Percentiles rank a stretch among this genome's conserved stretches.
Evolutionary conservation across 495 filamentous ascomycete species (phyloP).

Genomic region (Viridothelium virens): DNA sequence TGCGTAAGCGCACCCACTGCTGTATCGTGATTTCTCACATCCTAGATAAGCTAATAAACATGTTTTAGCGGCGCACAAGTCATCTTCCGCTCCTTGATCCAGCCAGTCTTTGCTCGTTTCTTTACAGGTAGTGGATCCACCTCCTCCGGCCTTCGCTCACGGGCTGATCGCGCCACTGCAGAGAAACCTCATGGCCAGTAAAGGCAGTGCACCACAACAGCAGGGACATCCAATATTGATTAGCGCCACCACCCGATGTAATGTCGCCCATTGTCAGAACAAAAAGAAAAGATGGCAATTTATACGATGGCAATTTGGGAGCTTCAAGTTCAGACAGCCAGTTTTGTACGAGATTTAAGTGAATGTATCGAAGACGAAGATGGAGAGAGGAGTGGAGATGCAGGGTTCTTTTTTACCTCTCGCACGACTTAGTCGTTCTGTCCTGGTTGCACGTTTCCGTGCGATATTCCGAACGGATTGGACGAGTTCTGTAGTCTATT

Average conservation of each 20-base stretch:
- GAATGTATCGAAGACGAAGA: not conserved
- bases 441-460: not conserved
- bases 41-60: not conserved
- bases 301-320: not conserved
- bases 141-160: constrained; percentile 80
- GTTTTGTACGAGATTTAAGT: not conserved
- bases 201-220: not conserved
- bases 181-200: constrained; percentile 11
- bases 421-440: not conserved
- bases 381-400: not conserved
- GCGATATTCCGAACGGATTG: not conserved
- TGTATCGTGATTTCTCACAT: constrained; percentile 2
- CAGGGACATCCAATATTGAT: not conserved
- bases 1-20: constrained; percentile 50
- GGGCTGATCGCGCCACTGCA: constrained; percentile 63
- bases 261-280: not conserved
- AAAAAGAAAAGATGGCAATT: not conserved
- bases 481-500: not conserved
- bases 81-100: constrained; percentile 92
- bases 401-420: not conserved
- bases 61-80: constrained; percentile 78
- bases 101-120: constrained; percentile 84
- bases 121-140: constrained; percentile 67
- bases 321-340: not conserved
- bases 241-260: not conserved